Evolutionary conservation across 768 basidiomycete species (phyloP), one percentile per base, ranked within the genome.

Genomic region (Cystobasidium tubakii): DNA sequence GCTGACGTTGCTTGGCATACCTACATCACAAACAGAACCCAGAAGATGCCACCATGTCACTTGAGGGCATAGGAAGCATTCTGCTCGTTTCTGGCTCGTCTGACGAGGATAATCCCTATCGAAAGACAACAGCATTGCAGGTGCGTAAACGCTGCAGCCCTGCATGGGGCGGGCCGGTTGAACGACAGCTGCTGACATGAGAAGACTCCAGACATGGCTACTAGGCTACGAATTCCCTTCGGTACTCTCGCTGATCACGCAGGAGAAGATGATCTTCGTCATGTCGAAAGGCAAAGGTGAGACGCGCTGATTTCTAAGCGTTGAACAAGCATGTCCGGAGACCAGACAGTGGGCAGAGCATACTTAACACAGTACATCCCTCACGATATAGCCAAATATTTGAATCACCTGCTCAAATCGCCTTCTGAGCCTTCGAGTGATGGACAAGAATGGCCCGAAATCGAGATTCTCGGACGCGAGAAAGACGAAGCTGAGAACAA

Each of bases 161-260:
- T 36, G 31, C 4, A 31, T 13, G 7, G 27, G 39, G 13, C 4
- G 34, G 15, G 25, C 1, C 9, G 23, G 36, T 25, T 42, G 12
- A n/a, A 42, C 25, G 17, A 42, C 44, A 66, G 46, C 23, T 78
- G 33, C 62, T 34, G 60, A 63, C 73, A 42, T 33, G 62, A 27
- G 13, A 62, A 17, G 43, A 62, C 29, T 76, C 29, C 77, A 96
- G 95, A 94, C 93, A 80, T 96, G 93, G 91, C 84, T 99, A 21
- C 86, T 98, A 44, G 95, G 94, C 17, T 98, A 93, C 81, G 95
- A 99, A 82, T 98, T 98, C 79, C 96, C 95, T 1, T 92, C 92
- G 0, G 97, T 95, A 0, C 84, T 97, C 33, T 85, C 94, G 73
- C 83, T 97, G 23, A 90, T 98, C 78, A 85, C 88, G 73, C 89